These are phyloP conservation scores for Wickerhamomyces sp. DNA, from an alignment of 1,139 yeast species.

Conservation along the genomic window DNA sequence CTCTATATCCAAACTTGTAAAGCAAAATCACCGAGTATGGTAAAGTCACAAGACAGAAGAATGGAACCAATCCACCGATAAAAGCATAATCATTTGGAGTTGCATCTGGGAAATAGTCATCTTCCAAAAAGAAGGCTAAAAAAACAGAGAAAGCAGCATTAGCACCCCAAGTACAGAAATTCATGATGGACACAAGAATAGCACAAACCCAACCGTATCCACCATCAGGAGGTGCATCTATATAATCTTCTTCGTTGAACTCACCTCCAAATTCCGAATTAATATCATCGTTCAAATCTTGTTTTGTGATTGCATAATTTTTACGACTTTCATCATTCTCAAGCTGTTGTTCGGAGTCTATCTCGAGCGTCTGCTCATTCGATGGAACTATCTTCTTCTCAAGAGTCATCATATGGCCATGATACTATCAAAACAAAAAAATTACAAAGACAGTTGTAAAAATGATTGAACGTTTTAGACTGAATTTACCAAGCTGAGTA, in stretches of 20 bases:
- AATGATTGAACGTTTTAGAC: too few species aligned
- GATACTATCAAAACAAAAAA: too few species aligned
- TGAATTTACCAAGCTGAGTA: too few species aligned
- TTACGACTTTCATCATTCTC: too few species aligned
- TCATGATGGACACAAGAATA: constrained; percentile 42
- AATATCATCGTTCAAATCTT: not conserved
- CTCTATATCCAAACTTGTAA: constrained; percentile 28
- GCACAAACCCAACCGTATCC: constrained; percentile 59
- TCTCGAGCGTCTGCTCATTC: too few species aligned
- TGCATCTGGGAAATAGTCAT: constrained; percentile 42
- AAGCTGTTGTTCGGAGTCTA: too few species aligned
- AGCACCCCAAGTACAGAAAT: constrained; percentile 59
- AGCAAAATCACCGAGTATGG: constrained; percentile 31
- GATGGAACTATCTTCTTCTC: too few species aligned
- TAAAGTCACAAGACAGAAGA: constrained; percentile 38
- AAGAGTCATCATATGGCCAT: too few species aligned
- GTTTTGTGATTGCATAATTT: too few species aligned
- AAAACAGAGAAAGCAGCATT: constrained; percentile 56
- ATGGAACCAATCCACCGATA: constrained; percentile 53
- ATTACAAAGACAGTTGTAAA: too few species aligned
- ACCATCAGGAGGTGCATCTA: constrained; percentile 46
- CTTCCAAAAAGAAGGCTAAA: constrained; percentile 41
- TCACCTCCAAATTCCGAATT: constrained; percentile 21
- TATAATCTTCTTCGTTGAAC: constrained; percentile 28
- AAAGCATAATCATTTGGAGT: constrained; percentile 50